Conservation (phyloP, 2,329 filamentous ascomycete species). For the Calonectria fujianensis region DNA sequence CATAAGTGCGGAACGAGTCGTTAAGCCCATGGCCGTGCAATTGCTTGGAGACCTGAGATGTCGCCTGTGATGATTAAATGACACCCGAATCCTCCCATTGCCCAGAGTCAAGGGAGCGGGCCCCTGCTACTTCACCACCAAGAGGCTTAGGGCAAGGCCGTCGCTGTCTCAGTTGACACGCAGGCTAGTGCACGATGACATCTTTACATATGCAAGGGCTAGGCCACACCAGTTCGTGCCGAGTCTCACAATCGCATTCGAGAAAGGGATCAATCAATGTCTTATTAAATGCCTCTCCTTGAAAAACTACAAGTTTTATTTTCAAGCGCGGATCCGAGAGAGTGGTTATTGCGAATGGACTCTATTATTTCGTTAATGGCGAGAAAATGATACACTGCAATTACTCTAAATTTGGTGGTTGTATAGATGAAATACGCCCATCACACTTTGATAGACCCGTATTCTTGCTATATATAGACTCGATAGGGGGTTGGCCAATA, state of each 20-base stretch:
- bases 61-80: neutral
- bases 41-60: neutral
- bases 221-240: neutral
- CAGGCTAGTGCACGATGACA: neutral
- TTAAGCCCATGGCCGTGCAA: neutral
- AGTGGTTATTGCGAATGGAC: neutral
- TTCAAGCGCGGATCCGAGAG: neutral
- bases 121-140: neutral
- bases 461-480: neutral
- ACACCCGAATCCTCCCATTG: neutral
- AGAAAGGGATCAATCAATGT: neutral
- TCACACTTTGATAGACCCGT: neutral
- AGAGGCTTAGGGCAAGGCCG: neutral
- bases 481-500: neutral
- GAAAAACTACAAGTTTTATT: neutral
- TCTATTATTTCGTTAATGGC: neutral
- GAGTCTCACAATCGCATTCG: neutral
- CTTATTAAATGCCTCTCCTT: neutral
- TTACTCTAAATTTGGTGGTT: neutral
- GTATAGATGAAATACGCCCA: neutral
- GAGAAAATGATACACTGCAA: neutral
- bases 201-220: neutral
- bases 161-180: neutral
- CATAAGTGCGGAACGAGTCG: neutral
- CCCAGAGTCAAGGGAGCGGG: neutral